Conservation (phyloP, 495 filamentous ascomycete genomes). For the Wilcoxina mikolae region DNA sequence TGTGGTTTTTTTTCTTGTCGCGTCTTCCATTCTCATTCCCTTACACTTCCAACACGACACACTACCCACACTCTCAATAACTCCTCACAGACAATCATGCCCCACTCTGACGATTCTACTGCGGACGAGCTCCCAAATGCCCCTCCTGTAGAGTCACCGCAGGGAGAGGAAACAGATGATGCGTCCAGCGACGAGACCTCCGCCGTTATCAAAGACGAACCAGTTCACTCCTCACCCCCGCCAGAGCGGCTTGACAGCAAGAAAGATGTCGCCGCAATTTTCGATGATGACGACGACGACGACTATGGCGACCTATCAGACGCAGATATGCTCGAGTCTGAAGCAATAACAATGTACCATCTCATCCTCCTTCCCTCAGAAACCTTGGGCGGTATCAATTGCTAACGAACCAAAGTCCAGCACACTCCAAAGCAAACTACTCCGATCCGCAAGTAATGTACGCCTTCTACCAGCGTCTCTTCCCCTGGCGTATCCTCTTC, state of each 20-base stretch:
- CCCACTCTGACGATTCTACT: background rate
- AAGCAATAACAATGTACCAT: background rate
- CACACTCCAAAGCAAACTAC: constrained; percentile 13
- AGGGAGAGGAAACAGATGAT: background rate
- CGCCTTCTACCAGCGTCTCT: constrained; percentile 87
- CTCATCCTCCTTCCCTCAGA: background rate
- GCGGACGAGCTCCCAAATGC: constrained; percentile 13
- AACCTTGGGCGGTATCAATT: background rate
- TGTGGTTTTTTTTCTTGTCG: background rate
- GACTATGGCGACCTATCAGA: constrained; percentile 9
- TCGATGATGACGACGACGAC: constrained; percentile 7
- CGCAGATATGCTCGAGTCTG: constrained; percentile 6
- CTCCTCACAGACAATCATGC: background rate
- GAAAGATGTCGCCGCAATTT: constrained; percentile 4
- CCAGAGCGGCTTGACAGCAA: constrained; percentile 5
- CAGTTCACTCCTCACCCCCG: background rate
- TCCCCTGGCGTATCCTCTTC: constrained; percentile 88
- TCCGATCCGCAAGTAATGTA: constrained; percentile 73
- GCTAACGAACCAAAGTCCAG: background rate
- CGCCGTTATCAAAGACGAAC: background rate
- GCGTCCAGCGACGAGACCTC: constrained; percentile 1
- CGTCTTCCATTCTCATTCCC: background rate
- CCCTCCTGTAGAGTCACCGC: constrained; percentile 3
- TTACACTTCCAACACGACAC: background rate
- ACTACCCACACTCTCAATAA: background rate